Percentiles rank a stretch among this genome's conserved stretches.
Evolutionary conservation across 164 flowering plant genomes (phyloP).

Genomic region (Platanus orientalis): DNA sequence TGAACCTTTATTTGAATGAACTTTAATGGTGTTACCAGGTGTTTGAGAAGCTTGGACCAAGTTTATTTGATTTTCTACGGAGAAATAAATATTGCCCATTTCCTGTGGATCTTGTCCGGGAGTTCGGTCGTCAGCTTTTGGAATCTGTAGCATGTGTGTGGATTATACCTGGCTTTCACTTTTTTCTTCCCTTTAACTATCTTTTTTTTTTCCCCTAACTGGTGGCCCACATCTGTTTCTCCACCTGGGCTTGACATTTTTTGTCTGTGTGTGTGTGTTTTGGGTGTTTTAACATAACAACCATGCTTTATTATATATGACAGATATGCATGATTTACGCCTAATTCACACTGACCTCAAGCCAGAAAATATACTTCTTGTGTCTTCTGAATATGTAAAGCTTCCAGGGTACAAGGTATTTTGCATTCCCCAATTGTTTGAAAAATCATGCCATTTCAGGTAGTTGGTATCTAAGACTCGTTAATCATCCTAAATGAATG

Average conservation of each 20-base stretch:
- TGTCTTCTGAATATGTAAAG: constrained; percentile 66
- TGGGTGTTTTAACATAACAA: constrained; percentile 14
- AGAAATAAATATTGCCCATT: constrained; percentile 79
- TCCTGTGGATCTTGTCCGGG: constrained; percentile 92
- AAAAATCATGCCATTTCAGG: constrained; percentile 16
- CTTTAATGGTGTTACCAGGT: constrained; percentile 76
- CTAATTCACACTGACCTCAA: constrained; percentile 89
- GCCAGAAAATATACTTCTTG: constrained; percentile 94
- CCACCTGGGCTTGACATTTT: constrained; percentile 17
- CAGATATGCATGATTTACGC: constrained; percentile 86
- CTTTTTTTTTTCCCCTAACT: constrained; percentile 19
- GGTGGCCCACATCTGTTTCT: constrained; percentile 12
- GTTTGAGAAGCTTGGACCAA: constrained; percentile 99
- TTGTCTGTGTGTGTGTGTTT: too few relatives aligned
- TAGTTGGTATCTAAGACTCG: constrained; percentile 21
- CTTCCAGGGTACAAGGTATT: constrained; percentile 62
- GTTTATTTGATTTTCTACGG: constrained; percentile 89
- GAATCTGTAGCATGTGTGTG: constrained; percentile 98
- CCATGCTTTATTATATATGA: constrained; percentile 22
- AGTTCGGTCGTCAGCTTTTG: constrained; percentile 94
- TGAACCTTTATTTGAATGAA: constrained; percentile 54
- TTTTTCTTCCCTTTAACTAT: constrained; percentile 12
- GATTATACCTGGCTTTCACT: constrained; percentile 34
- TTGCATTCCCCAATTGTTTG: constrained; percentile 17
- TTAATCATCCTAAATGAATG: constrained; percentile 23